These are phyloP conservation scores for Bipolaris oryzae DNA, from an alignment of 2,329 filamentous ascomycete species.

Conservation along the genomic window DNA sequence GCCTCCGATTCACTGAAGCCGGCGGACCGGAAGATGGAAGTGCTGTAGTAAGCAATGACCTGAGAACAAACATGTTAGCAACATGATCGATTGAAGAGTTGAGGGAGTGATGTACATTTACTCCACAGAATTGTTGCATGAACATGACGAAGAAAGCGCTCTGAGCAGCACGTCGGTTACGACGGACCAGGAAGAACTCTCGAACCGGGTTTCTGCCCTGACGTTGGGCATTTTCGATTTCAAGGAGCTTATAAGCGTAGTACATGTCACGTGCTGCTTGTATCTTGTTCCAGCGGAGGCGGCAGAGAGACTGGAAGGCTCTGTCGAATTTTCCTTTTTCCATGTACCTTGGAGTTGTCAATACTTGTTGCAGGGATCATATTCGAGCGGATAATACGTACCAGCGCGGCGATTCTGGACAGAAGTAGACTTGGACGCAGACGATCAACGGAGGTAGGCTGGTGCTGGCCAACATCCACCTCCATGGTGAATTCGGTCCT, in stretches of 20 bases:
- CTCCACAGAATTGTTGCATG: slow-evolving; percentile 46
- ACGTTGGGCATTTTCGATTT: slow-evolving; percentile 45
- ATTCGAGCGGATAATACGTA: slow-evolving; percentile 9
- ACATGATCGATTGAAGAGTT: fast-evolving
- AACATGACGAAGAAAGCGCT: slow-evolving; percentile 47
- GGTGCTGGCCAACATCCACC: slow-evolving; percentile 43
- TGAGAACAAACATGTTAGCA: background rate
- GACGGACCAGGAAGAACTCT: slow-evolving; percentile 42
- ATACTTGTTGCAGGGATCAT: background rate
- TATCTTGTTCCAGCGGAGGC: slow-evolving; percentile 60
- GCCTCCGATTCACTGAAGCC: slow-evolving; percentile 46
- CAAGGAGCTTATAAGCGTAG: slow-evolving; percentile 52
- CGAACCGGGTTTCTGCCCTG: slow-evolving; percentile 40
- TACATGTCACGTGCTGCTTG: slow-evolving; percentile 63
- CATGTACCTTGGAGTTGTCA: slow-evolving; percentile 32
- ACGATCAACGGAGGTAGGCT: slow-evolving; percentile 40
- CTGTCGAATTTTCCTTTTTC: slow-evolving; percentile 44
- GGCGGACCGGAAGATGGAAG: slow-evolving; percentile 41
- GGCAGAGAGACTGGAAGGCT: slow-evolving; percentile 49
- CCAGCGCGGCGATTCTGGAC: slow-evolving; percentile 41
- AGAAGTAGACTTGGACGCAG: slow-evolving; percentile 40
- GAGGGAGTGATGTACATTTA: slow-evolving; percentile 13
- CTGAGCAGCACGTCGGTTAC: slow-evolving; percentile 44
- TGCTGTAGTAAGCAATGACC: slow-evolving; percentile 37
- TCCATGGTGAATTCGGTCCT: slow-evolving; percentile 34